Evolutionary conservation across 805 yeast genomes (phyloP).

Genomic region (Saccharomyces mikatae): DNA sequence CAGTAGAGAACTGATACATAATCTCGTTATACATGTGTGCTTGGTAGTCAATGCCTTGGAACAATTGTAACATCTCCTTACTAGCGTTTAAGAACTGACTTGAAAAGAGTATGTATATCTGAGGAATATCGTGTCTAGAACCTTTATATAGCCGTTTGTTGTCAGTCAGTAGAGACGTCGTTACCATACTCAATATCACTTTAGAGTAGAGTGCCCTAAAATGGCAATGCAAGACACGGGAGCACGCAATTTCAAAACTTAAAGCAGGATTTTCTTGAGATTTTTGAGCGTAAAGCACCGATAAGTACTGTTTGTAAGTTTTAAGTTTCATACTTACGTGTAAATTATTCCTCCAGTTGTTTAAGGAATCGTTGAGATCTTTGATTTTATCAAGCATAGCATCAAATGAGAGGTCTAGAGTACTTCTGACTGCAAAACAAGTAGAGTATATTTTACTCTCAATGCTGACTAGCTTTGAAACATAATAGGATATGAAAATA

Average conservation of each 20-base stretch:
- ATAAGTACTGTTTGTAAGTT: slow-evolving; percentile 16
- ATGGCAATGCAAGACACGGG: slow-evolving; percentile 18
- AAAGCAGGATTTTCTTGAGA: slow-evolving; percentile 13
- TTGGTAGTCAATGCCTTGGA: slow-evolving; percentile 13
- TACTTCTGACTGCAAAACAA: slow-evolving; percentile 18
- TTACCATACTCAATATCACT: slow-evolving; percentile 14
- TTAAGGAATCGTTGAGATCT: slow-evolving; percentile 11
- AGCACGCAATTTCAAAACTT: slow-evolving; percentile 16
- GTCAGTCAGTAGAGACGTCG: slow-evolving; percentile 17
- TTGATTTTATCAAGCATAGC: slow-evolving; percentile 15
- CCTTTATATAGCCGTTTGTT: slow-evolving; percentile 11
- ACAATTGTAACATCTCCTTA: slow-evolving; percentile 15
- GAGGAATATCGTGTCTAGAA: slow-evolving; percentile 13
- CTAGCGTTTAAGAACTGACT: slow-evolving; percentile 9
- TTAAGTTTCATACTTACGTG: slow-evolving; percentile 18
- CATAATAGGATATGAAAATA: slow-evolving; percentile 17
- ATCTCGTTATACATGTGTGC: slow-evolving; percentile 19
- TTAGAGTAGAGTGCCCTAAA: slow-evolving; percentile 15
- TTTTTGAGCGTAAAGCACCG: slow-evolving; percentile 14
- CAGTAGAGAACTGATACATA: slow-evolving; percentile 18
- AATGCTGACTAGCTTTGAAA: slow-evolving; percentile 10
- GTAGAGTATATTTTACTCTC: slow-evolving; percentile 11
- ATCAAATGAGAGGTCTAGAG: slow-evolving; percentile 15
- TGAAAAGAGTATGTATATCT: slow-evolving; percentile 7
- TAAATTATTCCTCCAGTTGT: slow-evolving; percentile 18